Evolutionary conservation across 257 asterid species (phyloP).

Genomic region (Nicotiana obtusifolia): DNA sequence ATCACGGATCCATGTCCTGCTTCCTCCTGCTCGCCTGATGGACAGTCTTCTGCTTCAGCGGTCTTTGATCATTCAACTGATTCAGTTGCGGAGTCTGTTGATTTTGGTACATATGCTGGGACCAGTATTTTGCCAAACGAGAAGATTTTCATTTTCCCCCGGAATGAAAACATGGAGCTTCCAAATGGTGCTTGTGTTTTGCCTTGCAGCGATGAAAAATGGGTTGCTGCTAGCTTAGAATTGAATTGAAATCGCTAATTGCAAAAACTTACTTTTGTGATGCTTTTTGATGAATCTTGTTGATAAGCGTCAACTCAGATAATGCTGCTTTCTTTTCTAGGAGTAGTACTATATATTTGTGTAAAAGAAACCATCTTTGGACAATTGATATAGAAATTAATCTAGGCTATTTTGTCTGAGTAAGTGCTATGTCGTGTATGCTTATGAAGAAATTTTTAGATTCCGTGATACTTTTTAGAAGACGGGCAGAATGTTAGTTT

Average conservation of each 20-base stretch:
- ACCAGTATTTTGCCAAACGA: background rate
- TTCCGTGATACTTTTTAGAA: background rate
- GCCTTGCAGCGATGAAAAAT: slow-evolving; percentile 38
- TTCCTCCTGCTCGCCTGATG: background rate
- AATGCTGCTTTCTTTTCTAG: no score
- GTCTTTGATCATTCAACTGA: slow-evolving; percentile 10
- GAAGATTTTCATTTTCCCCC: slow-evolving; percentile 39
- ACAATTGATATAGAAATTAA: background rate
- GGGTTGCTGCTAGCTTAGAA: slow-evolving; percentile 39
- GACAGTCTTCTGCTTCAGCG: slow-evolving; percentile 5
- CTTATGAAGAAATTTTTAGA: background rate
- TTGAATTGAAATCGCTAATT: background rate
- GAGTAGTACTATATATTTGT: background rate
- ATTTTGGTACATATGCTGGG: slow-evolving; percentile 11
- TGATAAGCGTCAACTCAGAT: background rate
- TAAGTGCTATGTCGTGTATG: background rate
- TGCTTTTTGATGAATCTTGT: background rate
- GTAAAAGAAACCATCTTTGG: background rate
- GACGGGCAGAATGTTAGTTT: background rate
- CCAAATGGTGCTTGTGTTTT: slow-evolving; percentile 33
- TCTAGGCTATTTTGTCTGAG: background rate
- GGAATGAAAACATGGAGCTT: slow-evolving; percentile 18
- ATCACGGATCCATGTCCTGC: background rate
- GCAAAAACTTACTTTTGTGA: background rate
- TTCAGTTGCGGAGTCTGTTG: slow-evolving; percentile 3